phyloP scores from a whole-genome alignment of 2,329 filamentous ascomycete genomes.

The Cryphonectria parasitica region DNA sequence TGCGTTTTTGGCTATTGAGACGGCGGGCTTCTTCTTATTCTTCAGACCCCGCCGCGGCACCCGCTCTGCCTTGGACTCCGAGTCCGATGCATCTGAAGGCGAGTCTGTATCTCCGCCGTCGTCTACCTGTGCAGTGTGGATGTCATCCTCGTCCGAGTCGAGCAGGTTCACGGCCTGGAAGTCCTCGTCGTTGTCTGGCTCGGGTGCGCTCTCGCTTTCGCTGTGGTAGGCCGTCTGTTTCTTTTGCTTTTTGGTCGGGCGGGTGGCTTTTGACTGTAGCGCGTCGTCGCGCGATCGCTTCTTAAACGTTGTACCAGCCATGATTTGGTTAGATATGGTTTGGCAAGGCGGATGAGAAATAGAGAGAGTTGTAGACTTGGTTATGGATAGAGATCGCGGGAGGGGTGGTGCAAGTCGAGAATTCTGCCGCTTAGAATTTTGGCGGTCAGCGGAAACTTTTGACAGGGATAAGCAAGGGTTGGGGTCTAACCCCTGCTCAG shows the following conservation, averaged over 20 bases:
- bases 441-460: not conserved
- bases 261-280: constrained; percentile 39
- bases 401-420: not conserved
- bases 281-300: constrained; percentile 41
- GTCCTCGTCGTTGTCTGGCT: constrained; percentile 41
- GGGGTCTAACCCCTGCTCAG: not conserved
- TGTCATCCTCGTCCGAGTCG: constrained; percentile 61
- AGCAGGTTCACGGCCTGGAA: constrained; percentile 58
- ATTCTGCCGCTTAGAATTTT: constrained; percentile 17
- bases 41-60: constrained; percentile 33
- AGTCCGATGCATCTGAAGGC: constrained; percentile 40
- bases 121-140: constrained; percentile 57
- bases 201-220: constrained; percentile 47
- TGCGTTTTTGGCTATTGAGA: constrained; percentile 32
- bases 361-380: not conserved
- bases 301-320: constrained; percentile 38
- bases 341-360: not conserved
- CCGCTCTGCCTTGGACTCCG: constrained; percentile 42
- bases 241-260: constrained; percentile 56
- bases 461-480: not conserved
- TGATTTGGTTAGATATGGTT: constrained; percentile 21
- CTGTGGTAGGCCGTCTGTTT: constrained; percentile 53
- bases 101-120: constrained; percentile 43
- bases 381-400: not conserved
- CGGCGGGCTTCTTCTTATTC: constrained; percentile 27